phyloP scores from a whole-genome alignment of 495 filamentous ascomycete species.

The Aspergillus ostianus region DNA sequence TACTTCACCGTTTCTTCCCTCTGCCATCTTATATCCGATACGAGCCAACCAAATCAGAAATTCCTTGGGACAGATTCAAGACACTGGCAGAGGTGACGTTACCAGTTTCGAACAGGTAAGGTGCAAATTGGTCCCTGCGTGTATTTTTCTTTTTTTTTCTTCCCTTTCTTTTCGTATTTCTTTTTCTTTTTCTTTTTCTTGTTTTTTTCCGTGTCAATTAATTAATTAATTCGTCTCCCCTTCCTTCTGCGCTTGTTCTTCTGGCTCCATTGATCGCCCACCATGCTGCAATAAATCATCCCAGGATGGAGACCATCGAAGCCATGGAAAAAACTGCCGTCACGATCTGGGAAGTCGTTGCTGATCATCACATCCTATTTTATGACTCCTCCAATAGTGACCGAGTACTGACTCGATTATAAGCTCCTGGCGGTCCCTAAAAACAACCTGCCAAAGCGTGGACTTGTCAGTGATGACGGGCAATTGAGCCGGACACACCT shows the following conservation, averaged over 20 bases:
- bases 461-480: constrained; percentile 27
- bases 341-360: constrained; percentile 43
- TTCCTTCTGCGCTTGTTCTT: constrained; percentile 30
- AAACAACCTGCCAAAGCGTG: constrained; percentile 17
- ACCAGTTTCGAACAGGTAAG: constrained; percentile 24
- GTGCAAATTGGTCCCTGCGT: constrained; percentile 12
- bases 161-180: constrained; percentile 16
- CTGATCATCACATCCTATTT: constrained; percentile 44
- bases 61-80: background rate
- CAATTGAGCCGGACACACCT: constrained; percentile 25
- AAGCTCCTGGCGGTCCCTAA: constrained; percentile 35
- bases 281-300: constrained; percentile 46
- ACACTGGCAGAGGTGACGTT: background rate
- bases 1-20: constrained; percentile 30
- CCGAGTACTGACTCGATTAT: constrained; percentile 35
- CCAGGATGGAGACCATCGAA: constrained; percentile 40
- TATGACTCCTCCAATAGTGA: constrained; percentile 48
- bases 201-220: constrained; percentile 24
- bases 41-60: constrained; percentile 12
- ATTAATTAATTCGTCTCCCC: constrained; percentile 14
- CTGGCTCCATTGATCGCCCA: constrained; percentile 45
- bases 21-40: constrained; percentile 11
- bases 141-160: constrained; percentile 20
- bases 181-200: constrained; percentile 23
- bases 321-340: constrained; percentile 43